Conservation (phyloP, 2,329 filamentous ascomycete genomes). For the Fusarium phyllophilum region DNA sequence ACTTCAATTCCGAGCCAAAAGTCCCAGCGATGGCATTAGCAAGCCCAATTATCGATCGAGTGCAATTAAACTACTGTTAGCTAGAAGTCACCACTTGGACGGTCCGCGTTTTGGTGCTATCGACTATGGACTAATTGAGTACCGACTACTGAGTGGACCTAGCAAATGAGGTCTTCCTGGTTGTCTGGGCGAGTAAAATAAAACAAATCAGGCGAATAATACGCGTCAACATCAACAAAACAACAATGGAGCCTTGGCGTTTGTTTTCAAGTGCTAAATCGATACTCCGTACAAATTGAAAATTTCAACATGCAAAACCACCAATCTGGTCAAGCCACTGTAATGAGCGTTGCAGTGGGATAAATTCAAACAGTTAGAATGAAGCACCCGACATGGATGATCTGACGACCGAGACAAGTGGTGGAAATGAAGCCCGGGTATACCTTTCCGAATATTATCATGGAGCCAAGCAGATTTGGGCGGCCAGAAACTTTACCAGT, state of each 20-base stretch:
- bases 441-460: constrained; percentile 11
- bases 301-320: constrained; percentile 1
- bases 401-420: constrained; percentile 25
- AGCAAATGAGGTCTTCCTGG: constrained; percentile 10
- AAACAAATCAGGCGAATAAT: not conserved
- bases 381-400: constrained; percentile 8
- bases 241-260: not conserved
- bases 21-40: constrained; percentile 3
- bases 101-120: not conserved
- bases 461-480: not conserved
- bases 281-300: not conserved
- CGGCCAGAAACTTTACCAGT: constrained; percentile 20
- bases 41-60: constrained; percentile 18
- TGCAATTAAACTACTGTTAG: not conserved
- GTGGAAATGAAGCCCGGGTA: constrained; percentile 42
- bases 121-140: not conserved
- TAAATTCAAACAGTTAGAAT: constrained; percentile 5
- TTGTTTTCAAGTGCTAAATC: not conserved
- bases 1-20: not conserved
- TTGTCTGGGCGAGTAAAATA: constrained; percentile 2
- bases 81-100: not conserved
- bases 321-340: not conserved
- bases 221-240: not conserved
- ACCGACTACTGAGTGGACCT: constrained; percentile 1
- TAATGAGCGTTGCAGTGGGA: not conserved